These are phyloP conservation scores for Pezicula radicicola DNA, from an alignment of 2,329 filamentous ascomycete genomes.

Conservation along the genomic window DNA sequence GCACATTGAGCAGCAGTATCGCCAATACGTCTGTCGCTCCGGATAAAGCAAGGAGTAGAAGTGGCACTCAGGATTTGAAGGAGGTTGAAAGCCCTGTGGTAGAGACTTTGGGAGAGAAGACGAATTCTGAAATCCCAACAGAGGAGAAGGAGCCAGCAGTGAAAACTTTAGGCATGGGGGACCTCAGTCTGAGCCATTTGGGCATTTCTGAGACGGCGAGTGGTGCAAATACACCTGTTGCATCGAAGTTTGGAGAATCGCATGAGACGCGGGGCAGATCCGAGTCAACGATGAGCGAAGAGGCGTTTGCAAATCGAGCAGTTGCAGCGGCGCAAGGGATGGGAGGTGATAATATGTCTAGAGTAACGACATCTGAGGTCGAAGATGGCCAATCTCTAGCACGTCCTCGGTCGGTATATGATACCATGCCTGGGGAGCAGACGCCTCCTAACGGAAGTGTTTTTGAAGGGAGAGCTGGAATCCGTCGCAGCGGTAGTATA, in stretches of 20 bases:
- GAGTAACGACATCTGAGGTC: slow-evolving; percentile 10
- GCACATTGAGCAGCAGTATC: slow-evolving; percentile 69
- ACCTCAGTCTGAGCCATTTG: slow-evolving; percentile 84
- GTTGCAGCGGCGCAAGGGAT: background rate
- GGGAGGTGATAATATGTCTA: slow-evolving; percentile 16
- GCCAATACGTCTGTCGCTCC: slow-evolving; percentile 59
- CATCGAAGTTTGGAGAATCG: slow-evolving; percentile 49
- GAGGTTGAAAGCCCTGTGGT: slow-evolving; percentile 25
- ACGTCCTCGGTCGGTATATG: slow-evolving; percentile 48
- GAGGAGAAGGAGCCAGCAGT: slow-evolving; percentile 71
- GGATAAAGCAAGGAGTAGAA: slow-evolving; percentile 43
- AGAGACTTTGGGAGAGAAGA: slow-evolving; percentile 29
- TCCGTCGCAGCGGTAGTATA: slow-evolving; percentile 59
- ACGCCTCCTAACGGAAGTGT: slow-evolving; percentile 65
- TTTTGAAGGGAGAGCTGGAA: slow-evolving; percentile 55
- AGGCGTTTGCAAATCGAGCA: slow-evolving; percentile 6
- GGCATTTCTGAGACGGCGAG: slow-evolving; percentile 67
- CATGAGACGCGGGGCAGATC: slow-evolving; percentile 18
- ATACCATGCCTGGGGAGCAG: slow-evolving; percentile 51
- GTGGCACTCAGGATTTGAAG: slow-evolving; percentile 27
- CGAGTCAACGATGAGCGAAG: slow-evolving; percentile 21
- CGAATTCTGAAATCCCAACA: slow-evolving; percentile 25
- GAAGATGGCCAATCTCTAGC: slow-evolving; percentile 21
- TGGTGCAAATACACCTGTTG: slow-evolving; percentile 52
- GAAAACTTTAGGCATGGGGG: slow-evolving; percentile 84